phyloP scores from a whole-genome alignment of 305 asterid species.

The Solanum hybrid region DNA sequence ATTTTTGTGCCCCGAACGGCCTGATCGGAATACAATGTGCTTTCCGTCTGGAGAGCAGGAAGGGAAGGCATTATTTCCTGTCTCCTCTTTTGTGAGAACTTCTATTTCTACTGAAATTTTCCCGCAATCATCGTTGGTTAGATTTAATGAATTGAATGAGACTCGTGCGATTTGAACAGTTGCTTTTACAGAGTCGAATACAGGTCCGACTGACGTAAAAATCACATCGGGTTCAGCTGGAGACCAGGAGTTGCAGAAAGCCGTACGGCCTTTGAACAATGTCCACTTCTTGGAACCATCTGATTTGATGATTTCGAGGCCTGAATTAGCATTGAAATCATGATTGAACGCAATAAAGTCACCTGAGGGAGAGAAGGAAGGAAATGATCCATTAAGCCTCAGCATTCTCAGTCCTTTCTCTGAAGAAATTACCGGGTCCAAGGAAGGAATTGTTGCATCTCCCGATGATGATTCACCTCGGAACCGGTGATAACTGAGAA shows the following conservation, averaged over 20 bases:
- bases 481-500: slow-evolving; percentile 61
- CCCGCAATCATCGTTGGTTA: slow-evolving; percentile 13
- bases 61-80: slow-evolving; percentile 84
- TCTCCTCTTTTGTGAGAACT: slow-evolving; percentile 47
- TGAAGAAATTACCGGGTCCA: slow-evolving; percentile 43
- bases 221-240: slow-evolving; percentile 52
- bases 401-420: slow-evolving; percentile 38
- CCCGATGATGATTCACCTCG: slow-evolving; percentile 40
- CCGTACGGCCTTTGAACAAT: slow-evolving; percentile 31
- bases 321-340: slow-evolving; percentile 34
- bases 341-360: slow-evolving; percentile 44
- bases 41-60: slow-evolving; percentile 78
- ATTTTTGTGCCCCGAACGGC: slow-evolving; percentile 76
- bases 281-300: slow-evolving; percentile 68
- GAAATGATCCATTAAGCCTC: slow-evolving; percentile 58
- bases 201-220: slow-evolving; percentile 65
- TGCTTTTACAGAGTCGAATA: slow-evolving; percentile 36
- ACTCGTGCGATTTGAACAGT: slow-evolving; percentile 71
- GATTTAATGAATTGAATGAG: slow-evolving; percentile 29
- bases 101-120: slow-evolving; percentile 33
- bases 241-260: slow-evolving; percentile 63
- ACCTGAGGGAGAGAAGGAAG: slow-evolving; percentile 58
- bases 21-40: slow-evolving; percentile 62
- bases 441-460: slow-evolving; percentile 40
- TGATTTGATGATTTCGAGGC: slow-evolving; percentile 46